Evolutionary conservation across 495 filamentous ascomycete genomes (phyloP).

Genomic region (Trichoderma gamsii): DNA sequence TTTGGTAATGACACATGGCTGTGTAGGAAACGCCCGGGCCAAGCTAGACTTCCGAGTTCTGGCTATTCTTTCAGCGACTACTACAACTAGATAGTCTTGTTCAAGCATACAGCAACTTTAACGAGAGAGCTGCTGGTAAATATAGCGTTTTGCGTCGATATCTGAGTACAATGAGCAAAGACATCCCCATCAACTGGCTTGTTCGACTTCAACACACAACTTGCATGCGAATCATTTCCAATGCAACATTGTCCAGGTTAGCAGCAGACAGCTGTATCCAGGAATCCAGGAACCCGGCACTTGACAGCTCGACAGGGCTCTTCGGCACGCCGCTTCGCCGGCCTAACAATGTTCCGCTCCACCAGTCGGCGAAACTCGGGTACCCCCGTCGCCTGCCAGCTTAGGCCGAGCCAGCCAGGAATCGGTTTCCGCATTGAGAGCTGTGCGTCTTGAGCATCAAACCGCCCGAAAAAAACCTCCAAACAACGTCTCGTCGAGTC

Average conservation of each 20-base stretch:
- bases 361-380: slow-evolving; percentile 13
- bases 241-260: background rate
- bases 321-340: background rate
- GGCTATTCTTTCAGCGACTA: no score
- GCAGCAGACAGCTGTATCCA: background rate
- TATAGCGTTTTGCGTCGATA: no score
- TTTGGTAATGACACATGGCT: no score
- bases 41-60: no score
- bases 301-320: slow-evolving; percentile 10
- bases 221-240: no score
- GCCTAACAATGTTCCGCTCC: background rate
- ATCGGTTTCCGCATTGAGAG: slow-evolving; percentile 14
- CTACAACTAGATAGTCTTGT: no score
- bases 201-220: no score
- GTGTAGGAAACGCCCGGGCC: no score
- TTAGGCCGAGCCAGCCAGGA: background rate
- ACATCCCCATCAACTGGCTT: no score
- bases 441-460: slow-evolving; percentile 12
- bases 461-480: slow-evolving; percentile 5
- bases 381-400: background rate
- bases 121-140: no score
- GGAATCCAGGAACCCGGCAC: background rate
- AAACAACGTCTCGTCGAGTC: background rate
- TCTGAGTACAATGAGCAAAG: no score
- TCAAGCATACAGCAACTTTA: no score